Conservation (phyloP, 768 basidiomycete genomes). For the Trametes maxima region DNA sequence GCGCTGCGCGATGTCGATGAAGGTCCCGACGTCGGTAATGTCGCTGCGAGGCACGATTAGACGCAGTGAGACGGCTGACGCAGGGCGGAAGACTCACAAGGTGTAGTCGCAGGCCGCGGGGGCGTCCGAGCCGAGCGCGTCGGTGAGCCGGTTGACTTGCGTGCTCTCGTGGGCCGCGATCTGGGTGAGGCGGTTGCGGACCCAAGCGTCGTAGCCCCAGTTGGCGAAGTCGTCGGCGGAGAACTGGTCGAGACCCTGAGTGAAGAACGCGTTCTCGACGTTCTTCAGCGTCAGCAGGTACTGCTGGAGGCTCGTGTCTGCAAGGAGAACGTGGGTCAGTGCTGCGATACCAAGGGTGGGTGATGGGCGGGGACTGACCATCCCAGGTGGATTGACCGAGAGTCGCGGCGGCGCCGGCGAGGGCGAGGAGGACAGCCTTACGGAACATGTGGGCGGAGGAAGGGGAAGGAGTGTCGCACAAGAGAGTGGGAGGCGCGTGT, state of each 20-base stretch:
- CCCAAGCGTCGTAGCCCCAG: constrained; percentile 52
- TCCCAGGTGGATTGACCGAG: constrained; percentile 4
- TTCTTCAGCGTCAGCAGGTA: constrained; percentile 51
- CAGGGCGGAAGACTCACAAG: constrained; percentile 6
- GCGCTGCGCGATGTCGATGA: constrained; percentile 46
- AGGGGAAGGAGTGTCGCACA: constrained; percentile 12
- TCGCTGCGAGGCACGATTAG: constrained; percentile 33
- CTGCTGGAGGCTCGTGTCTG: constrained; percentile 40
- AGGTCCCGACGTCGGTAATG: constrained; percentile 44
- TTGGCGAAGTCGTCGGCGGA: constrained; percentile 45
- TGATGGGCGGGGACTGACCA: neutral
- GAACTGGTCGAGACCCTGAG: constrained; percentile 46
- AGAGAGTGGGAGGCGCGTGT: neutral
- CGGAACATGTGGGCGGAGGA: constrained; percentile 9
- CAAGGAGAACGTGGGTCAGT: neutral
- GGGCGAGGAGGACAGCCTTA: constrained; percentile 19
- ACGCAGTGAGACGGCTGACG: neutral
- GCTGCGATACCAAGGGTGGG: neutral
- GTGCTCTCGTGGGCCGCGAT: constrained; percentile 54
- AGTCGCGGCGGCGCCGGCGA: constrained; percentile 21
- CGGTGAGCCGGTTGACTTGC: constrained; percentile 56
- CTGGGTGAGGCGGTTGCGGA: constrained; percentile 51
- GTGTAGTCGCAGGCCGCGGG: constrained; percentile 19
- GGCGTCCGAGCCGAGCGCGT: constrained; percentile 34
- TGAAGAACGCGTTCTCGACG: constrained; percentile 48